Evolutionary conservation across 352 stramenopile species (phyloP).

Genomic region (Phytopythium montanum): DNA sequence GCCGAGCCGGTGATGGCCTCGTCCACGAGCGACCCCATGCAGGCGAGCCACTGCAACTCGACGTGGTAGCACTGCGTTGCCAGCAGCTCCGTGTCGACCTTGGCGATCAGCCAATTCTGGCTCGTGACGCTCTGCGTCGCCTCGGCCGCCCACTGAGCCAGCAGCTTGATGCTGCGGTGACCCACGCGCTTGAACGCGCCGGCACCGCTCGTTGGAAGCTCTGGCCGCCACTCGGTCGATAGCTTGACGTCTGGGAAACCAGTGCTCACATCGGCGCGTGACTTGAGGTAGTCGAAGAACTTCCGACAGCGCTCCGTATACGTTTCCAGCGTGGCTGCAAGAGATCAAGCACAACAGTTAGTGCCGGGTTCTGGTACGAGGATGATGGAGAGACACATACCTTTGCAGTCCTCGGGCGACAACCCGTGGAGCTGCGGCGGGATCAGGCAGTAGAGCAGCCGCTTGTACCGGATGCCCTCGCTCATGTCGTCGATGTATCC

Average conservation of each 20-base stretch:
- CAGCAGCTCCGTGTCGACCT: constrained; percentile 70
- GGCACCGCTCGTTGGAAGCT: constrained; percentile 37
- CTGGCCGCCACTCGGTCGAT: constrained; percentile 41
- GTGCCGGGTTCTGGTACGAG: neutral
- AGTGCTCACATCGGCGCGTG: constrained; percentile 50
- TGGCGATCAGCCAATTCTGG: constrained; percentile 80
- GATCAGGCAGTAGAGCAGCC: constrained; percentile 69
- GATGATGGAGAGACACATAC: neutral
- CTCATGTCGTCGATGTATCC: constrained; percentile 87
- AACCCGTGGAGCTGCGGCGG: constrained; percentile 35
- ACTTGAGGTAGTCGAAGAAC: constrained; percentile 65
- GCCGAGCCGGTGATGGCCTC: constrained; percentile 70
- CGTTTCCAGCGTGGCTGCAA: constrained; percentile 38
- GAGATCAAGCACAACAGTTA: neutral
- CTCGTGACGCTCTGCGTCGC: constrained; percentile 60
- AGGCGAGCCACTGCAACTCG: constrained; percentile 85
- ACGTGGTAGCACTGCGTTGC: constrained; percentile 77
- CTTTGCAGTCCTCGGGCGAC: constrained; percentile 12
- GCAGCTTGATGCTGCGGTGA: constrained; percentile 69
- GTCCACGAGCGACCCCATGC: constrained; percentile 75
- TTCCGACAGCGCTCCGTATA: constrained; percentile 67
- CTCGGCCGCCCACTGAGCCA: constrained; percentile 32
- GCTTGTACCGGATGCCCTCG: constrained; percentile 80
- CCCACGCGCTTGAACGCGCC: constrained; percentile 65
- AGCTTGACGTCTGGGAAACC: constrained; percentile 55